Evolutionary conservation across 2,329 filamentous ascomycete genomes (phyloP).

Genomic region (Colletotrichum filicis): DNA sequence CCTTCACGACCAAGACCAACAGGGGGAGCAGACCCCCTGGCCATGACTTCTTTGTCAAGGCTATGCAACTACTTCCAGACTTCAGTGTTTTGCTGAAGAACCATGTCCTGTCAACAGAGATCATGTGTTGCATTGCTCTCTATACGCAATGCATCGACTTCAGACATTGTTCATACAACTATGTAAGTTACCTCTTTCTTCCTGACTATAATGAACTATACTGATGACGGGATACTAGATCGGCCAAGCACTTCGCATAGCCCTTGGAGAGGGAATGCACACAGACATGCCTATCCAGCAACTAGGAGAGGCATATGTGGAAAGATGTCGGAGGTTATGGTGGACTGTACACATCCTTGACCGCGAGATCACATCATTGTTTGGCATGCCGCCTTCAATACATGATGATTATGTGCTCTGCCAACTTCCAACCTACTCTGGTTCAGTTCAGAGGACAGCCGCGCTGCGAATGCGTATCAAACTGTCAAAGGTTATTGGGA

Average conservation of each 20-base stretch:
- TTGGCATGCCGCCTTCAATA: constrained; percentile 62
- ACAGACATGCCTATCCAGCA: constrained; percentile 59
- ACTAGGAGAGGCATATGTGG: constrained; percentile 51
- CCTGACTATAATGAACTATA: too few species aligned
- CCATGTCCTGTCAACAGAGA: constrained; percentile 58
- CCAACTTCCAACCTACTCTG: constrained; percentile 45
- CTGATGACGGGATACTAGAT: too few species aligned
- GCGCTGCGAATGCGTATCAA: constrained; percentile 47
- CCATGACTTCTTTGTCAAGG: constrained; percentile 56
- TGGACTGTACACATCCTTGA: constrained; percentile 66
- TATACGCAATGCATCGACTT: constrained; percentile 64
- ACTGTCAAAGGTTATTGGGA: constrained; percentile 43
- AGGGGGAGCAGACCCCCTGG: constrained; percentile 55
- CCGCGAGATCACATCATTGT: constrained; percentile 63
- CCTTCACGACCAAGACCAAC: constrained; percentile 55
- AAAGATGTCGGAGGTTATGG: constrained; percentile 61
- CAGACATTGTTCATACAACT: constrained; percentile 56
- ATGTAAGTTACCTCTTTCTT: too few species aligned
- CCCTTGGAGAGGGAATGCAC: constrained; percentile 62
- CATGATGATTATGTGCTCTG: constrained; percentile 62
- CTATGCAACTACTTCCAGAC: constrained; percentile 55
- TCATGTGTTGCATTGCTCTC: constrained; percentile 61
- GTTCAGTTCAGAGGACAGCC: constrained; percentile 39
- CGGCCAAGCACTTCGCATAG: constrained; percentile 62
- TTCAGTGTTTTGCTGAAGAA: constrained; percentile 51